A percentile compares a stretch with the other conserved stretches of the same genome.
phyloP scores from a whole-genome alignment of 2,329 filamentous ascomycete species.

The Emmonsiellopsis sp. region DNA sequence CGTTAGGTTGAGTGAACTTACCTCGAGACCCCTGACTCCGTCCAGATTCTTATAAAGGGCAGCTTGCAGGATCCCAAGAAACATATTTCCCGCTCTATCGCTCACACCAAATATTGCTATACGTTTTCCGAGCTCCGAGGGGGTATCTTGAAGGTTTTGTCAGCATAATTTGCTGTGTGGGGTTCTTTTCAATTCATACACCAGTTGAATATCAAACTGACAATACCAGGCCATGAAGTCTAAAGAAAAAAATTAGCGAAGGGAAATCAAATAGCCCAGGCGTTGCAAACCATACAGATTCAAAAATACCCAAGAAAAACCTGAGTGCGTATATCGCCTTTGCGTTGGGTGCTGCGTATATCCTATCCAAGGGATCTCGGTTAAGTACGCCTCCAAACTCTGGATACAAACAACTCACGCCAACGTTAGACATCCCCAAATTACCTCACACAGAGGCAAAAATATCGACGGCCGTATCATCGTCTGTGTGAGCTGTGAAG shows the following conservation, averaged over 20 bases:
- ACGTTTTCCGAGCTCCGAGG: constrained; percentile 10
- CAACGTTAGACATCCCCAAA: constrained; percentile 19
- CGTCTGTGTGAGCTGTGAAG: constrained; percentile 13
- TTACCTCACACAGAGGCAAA: constrained; percentile 16
- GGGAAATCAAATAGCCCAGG: too few relatives aligned
- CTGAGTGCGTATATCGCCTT: constrained; percentile 27
- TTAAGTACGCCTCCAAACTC: neutral
- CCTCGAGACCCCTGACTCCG: neutral
- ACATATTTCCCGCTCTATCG: constrained; percentile 12
- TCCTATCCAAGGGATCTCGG: neutral
- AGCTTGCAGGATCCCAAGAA: constrained; percentile 13
- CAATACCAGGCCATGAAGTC: constrained; percentile 23
- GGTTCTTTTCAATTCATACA: constrained; percentile 2
- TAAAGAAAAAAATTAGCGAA: neutral
- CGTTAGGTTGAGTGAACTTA: neutral
- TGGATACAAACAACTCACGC: constrained; percentile 13
- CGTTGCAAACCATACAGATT: constrained; percentile 12
- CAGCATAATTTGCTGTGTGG: neutral
- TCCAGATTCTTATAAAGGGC: constrained; percentile 13
- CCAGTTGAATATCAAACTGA: constrained; percentile 15
- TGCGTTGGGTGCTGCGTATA: constrained; percentile 17
- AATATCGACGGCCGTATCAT: constrained; percentile 14
- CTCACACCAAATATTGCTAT: constrained; percentile 13
- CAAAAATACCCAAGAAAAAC: constrained; percentile 30
- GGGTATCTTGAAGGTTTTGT: neutral